Evolutionary conservation across 2,329 filamentous ascomycete genomes (phyloP).

Genomic region (Alternaria novae-zelandiae): DNA sequence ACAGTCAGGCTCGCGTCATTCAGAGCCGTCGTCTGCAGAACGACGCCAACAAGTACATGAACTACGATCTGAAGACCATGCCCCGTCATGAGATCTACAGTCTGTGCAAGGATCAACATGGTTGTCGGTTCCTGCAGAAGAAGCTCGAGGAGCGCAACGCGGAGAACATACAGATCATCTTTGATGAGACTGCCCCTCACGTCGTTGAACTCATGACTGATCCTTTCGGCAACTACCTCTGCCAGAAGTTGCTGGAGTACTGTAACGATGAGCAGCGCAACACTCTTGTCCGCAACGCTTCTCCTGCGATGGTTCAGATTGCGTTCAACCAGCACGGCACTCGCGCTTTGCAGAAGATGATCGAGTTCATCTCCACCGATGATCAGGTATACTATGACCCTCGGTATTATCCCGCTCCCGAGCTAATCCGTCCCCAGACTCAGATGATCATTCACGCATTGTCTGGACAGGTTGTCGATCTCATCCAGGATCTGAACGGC

Average conservation of each 20-base stretch:
- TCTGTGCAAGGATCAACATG: constrained; percentile 97
- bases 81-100: constrained; percentile 79
- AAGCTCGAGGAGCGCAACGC: constrained; percentile 90
- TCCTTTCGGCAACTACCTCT: constrained; percentile 98
- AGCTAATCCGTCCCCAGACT: constrained; percentile 54
- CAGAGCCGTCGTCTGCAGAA: constrained; percentile 77
- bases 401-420: not conserved
- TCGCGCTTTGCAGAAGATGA: constrained; percentile 98
- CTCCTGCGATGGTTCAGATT: constrained; percentile 86
- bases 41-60: constrained; percentile 75
- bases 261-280: constrained; percentile 96
- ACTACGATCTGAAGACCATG: constrained; percentile 80
- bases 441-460: constrained; percentile 87
- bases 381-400: constrained; percentile 63
- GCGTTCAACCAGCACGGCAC: constrained; percentile 98
- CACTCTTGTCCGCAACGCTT: constrained; percentile 86
- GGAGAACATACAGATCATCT: constrained; percentile 89
- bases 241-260: constrained; percentile 96
- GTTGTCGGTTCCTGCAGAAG: constrained; percentile 95
- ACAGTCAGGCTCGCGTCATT: constrained; percentile 77
- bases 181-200: constrained; percentile 89
- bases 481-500: constrained; percentile 97
- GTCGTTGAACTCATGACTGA: constrained; percentile 98
- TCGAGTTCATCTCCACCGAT: constrained; percentile 88
- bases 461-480: constrained; percentile 81